phyloP scores from a whole-genome alignment of 225 moss, liverwort and hornwort genomes.

The Asterella californica region DNA sequence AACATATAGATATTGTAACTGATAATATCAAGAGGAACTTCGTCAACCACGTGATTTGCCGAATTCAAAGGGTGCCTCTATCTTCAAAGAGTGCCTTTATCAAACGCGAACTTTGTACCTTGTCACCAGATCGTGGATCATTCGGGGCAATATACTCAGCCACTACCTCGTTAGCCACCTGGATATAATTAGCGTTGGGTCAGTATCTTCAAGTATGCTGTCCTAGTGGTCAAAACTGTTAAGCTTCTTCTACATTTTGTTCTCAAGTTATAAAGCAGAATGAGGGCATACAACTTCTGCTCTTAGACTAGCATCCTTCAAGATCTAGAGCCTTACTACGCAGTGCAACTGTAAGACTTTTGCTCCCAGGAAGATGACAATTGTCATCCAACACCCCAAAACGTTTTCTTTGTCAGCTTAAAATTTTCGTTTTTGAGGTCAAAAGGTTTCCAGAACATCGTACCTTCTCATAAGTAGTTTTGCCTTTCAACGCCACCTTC shows the following conservation, averaged over 20 bases:
- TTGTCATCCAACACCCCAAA: neutral
- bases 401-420: neutral
- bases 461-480: neutral
- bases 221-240: no score
- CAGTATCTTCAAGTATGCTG: neutral
- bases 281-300: no score
- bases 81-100: no score
- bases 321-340: neutral
- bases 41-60: no score
- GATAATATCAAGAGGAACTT: neutral
- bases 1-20: neutral
- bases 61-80: no score
- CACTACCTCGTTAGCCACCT: neutral
- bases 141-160: neutral
- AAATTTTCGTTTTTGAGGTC: no score
- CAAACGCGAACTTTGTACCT: neutral
- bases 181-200: neutral
- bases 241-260: neutral
- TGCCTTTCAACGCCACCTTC: no score
- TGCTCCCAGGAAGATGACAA: neutral
- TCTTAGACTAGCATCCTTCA: no score
- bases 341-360: no score
- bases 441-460: neutral
- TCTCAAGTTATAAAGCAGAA: no score
- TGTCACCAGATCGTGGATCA: neutral